Percentiles rank a stretch among this genome's conserved stretches.
These are phyloP conservation scores for Neurospora sp. DNA, from an alignment of 2,329 filamentous ascomycete genomes.

Conservation along the genomic window DNA sequence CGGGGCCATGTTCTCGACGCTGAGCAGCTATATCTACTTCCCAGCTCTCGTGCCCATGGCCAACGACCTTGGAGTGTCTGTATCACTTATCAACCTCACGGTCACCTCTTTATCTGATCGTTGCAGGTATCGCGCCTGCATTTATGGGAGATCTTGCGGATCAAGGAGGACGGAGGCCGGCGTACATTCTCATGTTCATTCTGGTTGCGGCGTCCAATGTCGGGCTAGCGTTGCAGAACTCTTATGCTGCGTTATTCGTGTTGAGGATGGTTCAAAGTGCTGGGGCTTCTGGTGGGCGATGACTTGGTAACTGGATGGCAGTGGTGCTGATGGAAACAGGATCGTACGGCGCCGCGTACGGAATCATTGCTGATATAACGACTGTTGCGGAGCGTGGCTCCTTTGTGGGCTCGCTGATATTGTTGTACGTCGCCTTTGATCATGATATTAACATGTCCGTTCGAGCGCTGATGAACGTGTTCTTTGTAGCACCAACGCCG, in stretches of 20 bases:
- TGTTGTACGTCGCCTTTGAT: slow-evolving; percentile 18
- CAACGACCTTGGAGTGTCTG: slow-evolving; percentile 28
- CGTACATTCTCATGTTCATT: slow-evolving; percentile 36
- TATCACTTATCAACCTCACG: slow-evolving; percentile 36
- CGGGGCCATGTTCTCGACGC: slow-evolving; percentile 11
- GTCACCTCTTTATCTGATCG: slow-evolving; percentile 34
- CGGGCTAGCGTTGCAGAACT: slow-evolving; percentile 34
- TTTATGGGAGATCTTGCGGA: slow-evolving; percentile 18
- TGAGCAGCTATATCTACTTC: slow-evolving; percentile 24
- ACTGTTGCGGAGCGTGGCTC: slow-evolving; percentile 50
- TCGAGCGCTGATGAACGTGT: background rate
- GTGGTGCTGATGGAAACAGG: background rate
- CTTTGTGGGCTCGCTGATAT: slow-evolving; percentile 42
- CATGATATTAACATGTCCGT: background rate
- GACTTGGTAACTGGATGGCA: too few relatives aligned
- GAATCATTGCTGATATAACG: slow-evolving; percentile 52
- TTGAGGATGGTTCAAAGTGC: slow-evolving; percentile 37
- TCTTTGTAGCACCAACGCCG: slow-evolving; percentile 15
- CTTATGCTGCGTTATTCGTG: slow-evolving; percentile 35
- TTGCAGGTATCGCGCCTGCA: slow-evolving; percentile 25
- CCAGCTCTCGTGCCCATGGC: slow-evolving; percentile 32
- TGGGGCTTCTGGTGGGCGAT: slow-evolving; percentile 5
- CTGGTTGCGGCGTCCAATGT: slow-evolving; percentile 37
- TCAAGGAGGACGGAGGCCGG: slow-evolving; percentile 27
- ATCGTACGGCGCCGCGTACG: slow-evolving; percentile 21